Percentiles rank a stretch among this genome's conserved stretches.
Evolutionary conservation across 116 monocot genomes (phyloP).

Genomic region (Cymodocea nodosa): DNA sequence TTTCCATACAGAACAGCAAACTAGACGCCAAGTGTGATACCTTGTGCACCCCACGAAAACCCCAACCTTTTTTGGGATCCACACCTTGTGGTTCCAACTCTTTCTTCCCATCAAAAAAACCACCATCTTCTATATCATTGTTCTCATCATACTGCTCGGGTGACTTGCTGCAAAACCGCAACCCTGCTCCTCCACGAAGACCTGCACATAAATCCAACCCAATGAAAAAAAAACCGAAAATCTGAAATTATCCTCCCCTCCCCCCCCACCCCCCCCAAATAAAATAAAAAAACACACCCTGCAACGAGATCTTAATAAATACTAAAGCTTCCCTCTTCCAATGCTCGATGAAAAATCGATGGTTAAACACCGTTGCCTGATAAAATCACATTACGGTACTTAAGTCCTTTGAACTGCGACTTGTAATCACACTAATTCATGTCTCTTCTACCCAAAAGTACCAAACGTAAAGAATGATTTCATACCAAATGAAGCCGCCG

Average conservation of each 20-base stretch:
- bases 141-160: constrained; percentile 36
- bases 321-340: too few relatives aligned
- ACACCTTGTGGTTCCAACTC: constrained; percentile 69
- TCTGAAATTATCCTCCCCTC: background rate
- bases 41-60: constrained; percentile 81
- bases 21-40: constrained; percentile 10
- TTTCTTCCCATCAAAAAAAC: constrained; percentile 27
- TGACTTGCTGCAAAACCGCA: constrained; percentile 36
- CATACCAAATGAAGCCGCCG: constrained; percentile 27
- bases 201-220: constrained; percentile 12
- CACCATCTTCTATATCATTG: constrained; percentile 36
- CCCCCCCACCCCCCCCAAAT: too few relatives aligned
- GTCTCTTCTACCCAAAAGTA: background rate
- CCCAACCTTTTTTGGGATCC: constrained; percentile 79
- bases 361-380: too few relatives aligned
- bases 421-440: background rate
- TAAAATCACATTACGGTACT: too few relatives aligned
- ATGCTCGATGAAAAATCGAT: too few relatives aligned
- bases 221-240: background rate
- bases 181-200: constrained; percentile 6
- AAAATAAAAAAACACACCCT: background rate
- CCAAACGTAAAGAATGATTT: background rate
- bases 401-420: too few relatives aligned
- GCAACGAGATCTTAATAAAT: too few relatives aligned
- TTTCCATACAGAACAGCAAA: background rate